A percentile compares a stretch with the other conserved stretches of the same genome.
These are phyloP conservation scores for Edaphochlamys debaryana DNA, from an alignment of 139 green algal species.

Conservation along the genomic window DNA sequence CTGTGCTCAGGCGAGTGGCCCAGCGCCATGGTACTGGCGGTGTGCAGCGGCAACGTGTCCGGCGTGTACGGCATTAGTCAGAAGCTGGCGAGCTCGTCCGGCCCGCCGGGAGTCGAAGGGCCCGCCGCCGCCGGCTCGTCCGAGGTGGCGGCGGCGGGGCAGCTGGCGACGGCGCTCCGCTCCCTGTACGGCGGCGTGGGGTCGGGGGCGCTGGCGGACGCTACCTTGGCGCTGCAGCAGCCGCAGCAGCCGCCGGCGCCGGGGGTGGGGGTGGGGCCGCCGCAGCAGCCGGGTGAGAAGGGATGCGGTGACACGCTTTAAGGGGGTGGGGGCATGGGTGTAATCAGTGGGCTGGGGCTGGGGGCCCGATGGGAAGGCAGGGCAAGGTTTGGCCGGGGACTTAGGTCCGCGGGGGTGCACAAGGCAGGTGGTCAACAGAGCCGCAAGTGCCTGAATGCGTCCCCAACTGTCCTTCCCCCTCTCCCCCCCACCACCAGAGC, in stretches of 20 bases:
- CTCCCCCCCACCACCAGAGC: not conserved
- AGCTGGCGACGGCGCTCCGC: conserved; percentile 29
- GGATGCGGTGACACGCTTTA: too few species aligned
- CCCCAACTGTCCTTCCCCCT: too few species aligned
- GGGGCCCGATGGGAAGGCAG: too few species aligned
- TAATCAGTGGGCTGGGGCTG: too few species aligned
- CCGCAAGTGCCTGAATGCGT: not conserved
- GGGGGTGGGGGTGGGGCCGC: not conserved
- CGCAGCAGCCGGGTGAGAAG: too few species aligned
- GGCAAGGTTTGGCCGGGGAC: too few species aligned
- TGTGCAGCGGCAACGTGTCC: conserved; percentile 46
- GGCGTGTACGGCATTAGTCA: conserved; percentile 28
- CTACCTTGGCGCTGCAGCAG: not conserved
- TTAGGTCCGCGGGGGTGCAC: too few species aligned
- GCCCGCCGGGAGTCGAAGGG: too few species aligned
- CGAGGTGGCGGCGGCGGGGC: not conserved
- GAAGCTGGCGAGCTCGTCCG: conserved; percentile 8
- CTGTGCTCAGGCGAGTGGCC: conserved; percentile 58
- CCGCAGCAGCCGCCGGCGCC: not conserved
- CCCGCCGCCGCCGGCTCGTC: not conserved
- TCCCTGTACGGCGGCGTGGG: conserved; percentile 38
- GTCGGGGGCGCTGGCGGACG: not conserved
- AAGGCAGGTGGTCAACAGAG: too few species aligned
- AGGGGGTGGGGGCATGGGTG: too few species aligned
- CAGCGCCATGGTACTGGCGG: conserved; percentile 44